These are phyloP conservation scores for Puccinia coronata DNA, from an alignment of 1,284 basidiomycete species.

Conservation along the genomic window DNA sequence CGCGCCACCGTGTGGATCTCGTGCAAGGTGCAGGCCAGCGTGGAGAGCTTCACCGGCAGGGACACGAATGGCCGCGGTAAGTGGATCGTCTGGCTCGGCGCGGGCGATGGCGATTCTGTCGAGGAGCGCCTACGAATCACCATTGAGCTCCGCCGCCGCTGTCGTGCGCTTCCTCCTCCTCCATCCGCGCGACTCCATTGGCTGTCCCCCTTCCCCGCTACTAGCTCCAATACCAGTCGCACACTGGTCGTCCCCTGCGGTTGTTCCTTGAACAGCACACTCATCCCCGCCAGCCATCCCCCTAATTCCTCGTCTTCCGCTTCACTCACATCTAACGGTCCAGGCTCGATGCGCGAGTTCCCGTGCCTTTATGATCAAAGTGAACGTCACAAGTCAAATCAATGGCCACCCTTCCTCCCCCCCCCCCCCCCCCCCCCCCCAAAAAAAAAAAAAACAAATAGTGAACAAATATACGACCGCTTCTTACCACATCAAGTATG, in stretches of 20 bases:
- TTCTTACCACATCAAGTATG: slow-evolving; percentile 45
- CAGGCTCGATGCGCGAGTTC: slow-evolving; percentile 37
- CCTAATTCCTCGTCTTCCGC: slow-evolving; percentile 19
- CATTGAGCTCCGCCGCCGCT: neutral
- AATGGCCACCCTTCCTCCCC: neutral
- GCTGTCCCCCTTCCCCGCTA: neutral
- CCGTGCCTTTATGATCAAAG: slow-evolving; percentile 42
- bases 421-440: neutral
- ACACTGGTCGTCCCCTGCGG: neutral
- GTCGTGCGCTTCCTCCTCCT: neutral
- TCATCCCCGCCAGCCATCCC: neutral
- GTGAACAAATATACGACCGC: neutral
- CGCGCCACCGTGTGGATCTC: slow-evolving; percentile 36
- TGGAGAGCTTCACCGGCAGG: slow-evolving; percentile 23
- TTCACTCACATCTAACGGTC: slow-evolving; percentile 34
- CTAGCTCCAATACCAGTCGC: slow-evolving; percentile 31
- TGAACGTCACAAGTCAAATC: too few relatives aligned
- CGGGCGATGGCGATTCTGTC: neutral
- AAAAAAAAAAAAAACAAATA: slow-evolving; percentile 6
- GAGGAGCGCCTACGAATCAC: neutral
- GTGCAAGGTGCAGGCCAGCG: slow-evolving; percentile 12
- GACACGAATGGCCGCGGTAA: slow-evolving; percentile 27
- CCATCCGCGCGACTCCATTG: neutral
- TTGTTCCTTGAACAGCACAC: neutral
- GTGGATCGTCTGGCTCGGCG: slow-evolving; percentile 24